These are phyloP conservation scores for Dittrichia graveolens DNA, from an alignment of 129 eudicot genomes.

Conservation along the genomic window DNA sequence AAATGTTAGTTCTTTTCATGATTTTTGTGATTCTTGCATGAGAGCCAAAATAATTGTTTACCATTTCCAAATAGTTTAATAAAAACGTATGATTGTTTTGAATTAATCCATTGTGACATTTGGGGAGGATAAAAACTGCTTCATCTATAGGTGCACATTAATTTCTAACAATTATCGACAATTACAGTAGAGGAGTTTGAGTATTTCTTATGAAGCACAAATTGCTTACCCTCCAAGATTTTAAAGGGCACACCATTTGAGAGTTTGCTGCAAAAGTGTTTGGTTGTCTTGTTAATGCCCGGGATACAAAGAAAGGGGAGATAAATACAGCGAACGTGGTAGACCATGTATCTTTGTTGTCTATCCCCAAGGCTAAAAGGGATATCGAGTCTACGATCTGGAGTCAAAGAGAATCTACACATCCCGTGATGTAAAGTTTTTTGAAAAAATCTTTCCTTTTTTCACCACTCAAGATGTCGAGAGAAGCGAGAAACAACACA, in stretches of 20 bases:
- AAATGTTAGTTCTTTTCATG: background rate
- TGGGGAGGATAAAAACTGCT: background rate
- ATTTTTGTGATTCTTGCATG: slow-evolving; percentile 22
- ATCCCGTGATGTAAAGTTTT: slow-evolving; percentile 2
- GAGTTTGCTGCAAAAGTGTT: background rate
- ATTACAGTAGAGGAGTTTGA: slow-evolving; percentile 20
- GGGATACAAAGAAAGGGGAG: background rate
- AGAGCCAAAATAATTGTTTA: background rate
- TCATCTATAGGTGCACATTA: background rate
- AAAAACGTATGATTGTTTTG: background rate
- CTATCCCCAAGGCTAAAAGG: slow-evolving; percentile 20
- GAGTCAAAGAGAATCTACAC: background rate
- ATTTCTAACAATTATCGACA: slow-evolving; percentile 27
- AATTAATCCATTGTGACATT: slow-evolving; percentile 21
- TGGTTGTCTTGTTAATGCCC: slow-evolving; percentile 20
- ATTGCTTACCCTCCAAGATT: background rate
- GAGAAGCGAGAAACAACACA: background rate
- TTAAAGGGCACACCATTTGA: background rate
- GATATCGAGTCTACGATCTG: slow-evolving; percentile 5
- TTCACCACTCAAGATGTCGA: background rate
- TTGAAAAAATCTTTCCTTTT: background rate
- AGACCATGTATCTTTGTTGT: slow-evolving; percentile 2
- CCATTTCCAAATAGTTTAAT: background rate
- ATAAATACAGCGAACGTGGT: background rate
- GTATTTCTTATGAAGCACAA: slow-evolving; percentile 6